phyloP scores from a whole-genome alignment of 2,329 filamentous ascomycete genomes.

The Dactylella cylindrospora region DNA sequence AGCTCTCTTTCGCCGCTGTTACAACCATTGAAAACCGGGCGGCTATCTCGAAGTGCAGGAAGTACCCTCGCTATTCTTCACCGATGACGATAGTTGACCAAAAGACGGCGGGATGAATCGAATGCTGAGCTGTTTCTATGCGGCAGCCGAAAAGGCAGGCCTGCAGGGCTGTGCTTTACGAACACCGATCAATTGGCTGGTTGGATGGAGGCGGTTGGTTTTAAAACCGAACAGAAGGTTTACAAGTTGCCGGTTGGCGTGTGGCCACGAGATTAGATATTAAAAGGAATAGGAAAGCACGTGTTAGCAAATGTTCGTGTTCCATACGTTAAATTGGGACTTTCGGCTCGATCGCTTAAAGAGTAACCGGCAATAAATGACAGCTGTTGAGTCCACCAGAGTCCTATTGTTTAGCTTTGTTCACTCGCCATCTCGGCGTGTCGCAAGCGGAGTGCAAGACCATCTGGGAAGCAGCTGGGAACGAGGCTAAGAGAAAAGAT shows the following conservation, averaged over 20 bases:
- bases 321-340: too few species aligned
- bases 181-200: background rate
- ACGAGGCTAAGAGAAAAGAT: background rate
- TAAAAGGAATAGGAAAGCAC: conserved; percentile 1
- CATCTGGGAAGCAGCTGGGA: background rate
- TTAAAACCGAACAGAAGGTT: background rate
- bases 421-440: background rate
- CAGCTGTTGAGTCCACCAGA: background rate
- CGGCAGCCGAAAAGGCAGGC: background rate
- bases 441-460: background rate
- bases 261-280: conserved; percentile 2
- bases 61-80: conserved; percentile 1
- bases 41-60: conserved; percentile 6
- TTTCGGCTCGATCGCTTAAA: too few species aligned
- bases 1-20: conserved; percentile 62
- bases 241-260: background rate
- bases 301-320: background rate
- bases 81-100: conserved; percentile 2
- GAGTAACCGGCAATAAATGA: background rate
- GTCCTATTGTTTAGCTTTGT: background rate
- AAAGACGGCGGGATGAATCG: background rate
- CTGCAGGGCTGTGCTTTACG: background rate
- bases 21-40: background rate
- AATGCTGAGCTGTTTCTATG: background rate
- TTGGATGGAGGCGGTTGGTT: background rate